Base-by-base conservation (phyloP, 2,329 filamentous ascomycete genomes). In the Sclerotinia trifoliorum region DNA sequence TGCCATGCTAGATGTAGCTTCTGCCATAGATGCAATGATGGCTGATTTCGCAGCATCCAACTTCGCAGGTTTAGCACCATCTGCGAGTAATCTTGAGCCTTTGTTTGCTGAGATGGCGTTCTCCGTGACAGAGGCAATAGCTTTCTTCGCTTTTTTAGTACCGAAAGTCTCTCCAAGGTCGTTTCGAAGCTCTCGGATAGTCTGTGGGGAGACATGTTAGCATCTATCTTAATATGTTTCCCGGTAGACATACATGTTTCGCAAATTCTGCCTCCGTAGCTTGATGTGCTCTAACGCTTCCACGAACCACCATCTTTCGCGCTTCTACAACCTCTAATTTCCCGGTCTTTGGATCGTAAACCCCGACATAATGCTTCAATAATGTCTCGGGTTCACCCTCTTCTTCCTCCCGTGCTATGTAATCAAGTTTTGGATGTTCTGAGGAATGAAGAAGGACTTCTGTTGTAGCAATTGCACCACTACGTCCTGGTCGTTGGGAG, bases 91-190 rank as follows among this genome's bases (percentile, higher is more conserved):
- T 80, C 75, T 78, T 77, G 54, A 82, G 79, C 54, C 79, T 54
- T 70, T 73, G 48, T 70, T 69, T 39, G 77, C 76, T 11, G 73
- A 72, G 48, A 94, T 92, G 24, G 90, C 90, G 75, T 94, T 93
- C 74, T 91, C 84, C 2, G 88, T 87, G 71, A 86, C 83, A 67
- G 88, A 85, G 39, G 84, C 83, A 73, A 95, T 87, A 1, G 87
- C 90, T 80, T 94, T 94, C 83, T 89, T 90, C 29, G 92, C 90
- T 80, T 94, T 94, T 81, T 92, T 93, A 35, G 91, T 94, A 78
- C 92, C 92, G 75, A 96, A 96, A 44, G 90, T 88, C 74, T 91
- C 85, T 52, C 90, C 91, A 17, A 96, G 86, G 2, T 89, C 86
- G 73, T 88, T 89, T 73, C 86, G 86, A 76, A 86, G 85, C 39